Base-by-base conservation (phyloP, 2,329 filamentous ascomycete species). In the Acephala macrosclerotiorum region DNA sequence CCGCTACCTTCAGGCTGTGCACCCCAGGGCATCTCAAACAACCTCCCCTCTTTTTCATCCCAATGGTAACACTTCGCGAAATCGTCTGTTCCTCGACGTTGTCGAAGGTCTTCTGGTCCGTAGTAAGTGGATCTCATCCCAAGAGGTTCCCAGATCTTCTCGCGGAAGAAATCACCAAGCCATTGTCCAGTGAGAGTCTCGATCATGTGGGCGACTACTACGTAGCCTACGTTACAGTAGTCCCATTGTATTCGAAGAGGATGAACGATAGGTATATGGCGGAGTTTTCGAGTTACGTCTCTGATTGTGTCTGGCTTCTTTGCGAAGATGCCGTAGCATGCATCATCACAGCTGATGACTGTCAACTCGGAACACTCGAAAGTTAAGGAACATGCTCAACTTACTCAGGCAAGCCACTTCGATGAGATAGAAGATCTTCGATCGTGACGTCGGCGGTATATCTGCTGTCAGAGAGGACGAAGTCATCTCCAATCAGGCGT, bases 371-470 rank as follows among this genome's bases (percentile, higher is more conserved):
- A n/a, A n/a, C n/a, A 20, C 18, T 38, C 14, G n/a, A 36, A 25
- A 36, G 12, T 36, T 14, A 56, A 22, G 55, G 35, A 20, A 16
- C 8, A 5, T 3, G 22, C 18, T 53, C 3, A 29, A 64, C 26
- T 4, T 67, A 68, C 68, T 75, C 68, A 1, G 83, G 76, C 61
- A 84, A 76, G 14, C 85, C 84, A 0, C 80, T 83, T 9, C 84
- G 78, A 70, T 88, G 85, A 59, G 80, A 80, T 0, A 85, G 75
- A 2, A 84, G 81, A 60, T 88, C 85, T 60, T 86, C 82, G 5
- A 87, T 71, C 0, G 83, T 87, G 38, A 86, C 75, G 62, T 82
- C 78, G 29, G 78, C 74, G 0, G 83, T 86, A 33, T 26, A 26
- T 70, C 77, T 79, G 0, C 77, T 75, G 60, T 83, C 81, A 9